Evolutionary conservation across 305 asterid species (phyloP), one percentile per base, ranked within the genome.

Genomic region (Nicotiana rustica): DNA sequence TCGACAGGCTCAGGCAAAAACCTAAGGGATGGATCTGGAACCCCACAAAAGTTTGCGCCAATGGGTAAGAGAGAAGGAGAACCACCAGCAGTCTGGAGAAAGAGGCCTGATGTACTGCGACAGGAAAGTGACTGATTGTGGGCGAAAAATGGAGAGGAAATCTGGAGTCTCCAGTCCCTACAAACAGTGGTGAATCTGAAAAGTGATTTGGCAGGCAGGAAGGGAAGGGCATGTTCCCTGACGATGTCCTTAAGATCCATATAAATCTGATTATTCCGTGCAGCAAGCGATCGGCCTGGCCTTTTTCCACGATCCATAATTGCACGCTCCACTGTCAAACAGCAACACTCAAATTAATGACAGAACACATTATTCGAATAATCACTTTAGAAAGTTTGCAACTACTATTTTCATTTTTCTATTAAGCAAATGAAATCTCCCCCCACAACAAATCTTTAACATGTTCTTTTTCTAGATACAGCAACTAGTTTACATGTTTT

Each of bases 191-290:
- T 83, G 83, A 83, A 87, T 84, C 90, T 87, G 85, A 64, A 56
- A 61, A 89, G 89, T 15, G 92, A 88, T 86, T 89, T 91, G 71
- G 92, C 92, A 33, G 94, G 94, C 83, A 91, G 90, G 79, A 82
- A 91, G 29, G 77, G 86, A 64, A 91, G 90, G 64, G 86, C 90
- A 60, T 87, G 77, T 68, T 91, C 92, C 85, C 88, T 86, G 29
- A 89, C 56, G 14, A 91, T 82, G 70, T 85, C 88, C 84, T 84
- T 87, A 75, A 91, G 88, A 75, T 88, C 91, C 91, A 89, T 44
- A 87, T 88, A 85, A 79, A 91, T 78, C 90, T 77, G 87, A 61
- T 80, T 75, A 86, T 62, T 85, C 78, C 59, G 49, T 4, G 55
- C 13, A 68, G 86, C 84, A 36, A 77, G 64, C 38, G 55, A 3